Conservation (phyloP, 2,329 filamentous ascomycete species). For the Microthyrium microscopicum region DNA sequence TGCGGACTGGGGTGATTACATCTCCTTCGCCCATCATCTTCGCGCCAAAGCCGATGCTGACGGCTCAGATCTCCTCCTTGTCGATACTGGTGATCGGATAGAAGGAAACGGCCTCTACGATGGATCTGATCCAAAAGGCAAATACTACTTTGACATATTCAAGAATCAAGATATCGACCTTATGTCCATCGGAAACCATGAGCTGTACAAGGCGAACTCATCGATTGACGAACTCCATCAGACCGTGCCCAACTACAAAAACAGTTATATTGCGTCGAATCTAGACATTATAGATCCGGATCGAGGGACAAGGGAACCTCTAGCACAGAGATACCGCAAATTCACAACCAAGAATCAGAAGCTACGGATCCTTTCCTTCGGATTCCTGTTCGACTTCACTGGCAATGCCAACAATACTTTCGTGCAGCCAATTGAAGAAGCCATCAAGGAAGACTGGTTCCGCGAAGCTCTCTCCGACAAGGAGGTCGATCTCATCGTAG, state of each 20-base stretch:
- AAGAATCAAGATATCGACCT: conserved; percentile 70
- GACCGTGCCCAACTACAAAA: conserved; percentile 69
- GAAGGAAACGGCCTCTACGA: conserved; percentile 95
- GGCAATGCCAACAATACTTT: conserved; percentile 82
- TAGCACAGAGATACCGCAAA: conserved; percentile 70
- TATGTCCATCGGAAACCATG: conserved; percentile 82
- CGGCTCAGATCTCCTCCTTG: conserved; percentile 72
- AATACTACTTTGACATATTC: conserved; percentile 78
- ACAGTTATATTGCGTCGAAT: conserved; percentile 78
- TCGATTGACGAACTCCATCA: conserved; percentile 61
- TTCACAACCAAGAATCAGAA: conserved; percentile 85
- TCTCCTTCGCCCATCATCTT: conserved; percentile 80
- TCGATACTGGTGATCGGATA: conserved; percentile 86
- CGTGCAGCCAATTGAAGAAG: conserved; percentile 63
- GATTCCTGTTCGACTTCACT: conserved; percentile 88
- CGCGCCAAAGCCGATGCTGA: conserved; percentile 59
- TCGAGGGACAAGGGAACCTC: conserved; percentile 53
- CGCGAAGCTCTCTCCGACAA: conserved; percentile 61
- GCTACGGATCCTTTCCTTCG: conserved; percentile 71
- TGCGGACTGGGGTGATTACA: conserved; percentile 94
- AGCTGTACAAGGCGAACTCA: conserved; percentile 70
- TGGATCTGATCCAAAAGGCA: conserved; percentile 69
- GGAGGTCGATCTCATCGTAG: conserved; percentile 72
- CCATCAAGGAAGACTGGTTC: conserved; percentile 78
- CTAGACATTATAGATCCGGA: conserved; percentile 68